Conservation (phyloP, 805 yeast species). For the Metschnikowia drakensbergensis region DNA sequence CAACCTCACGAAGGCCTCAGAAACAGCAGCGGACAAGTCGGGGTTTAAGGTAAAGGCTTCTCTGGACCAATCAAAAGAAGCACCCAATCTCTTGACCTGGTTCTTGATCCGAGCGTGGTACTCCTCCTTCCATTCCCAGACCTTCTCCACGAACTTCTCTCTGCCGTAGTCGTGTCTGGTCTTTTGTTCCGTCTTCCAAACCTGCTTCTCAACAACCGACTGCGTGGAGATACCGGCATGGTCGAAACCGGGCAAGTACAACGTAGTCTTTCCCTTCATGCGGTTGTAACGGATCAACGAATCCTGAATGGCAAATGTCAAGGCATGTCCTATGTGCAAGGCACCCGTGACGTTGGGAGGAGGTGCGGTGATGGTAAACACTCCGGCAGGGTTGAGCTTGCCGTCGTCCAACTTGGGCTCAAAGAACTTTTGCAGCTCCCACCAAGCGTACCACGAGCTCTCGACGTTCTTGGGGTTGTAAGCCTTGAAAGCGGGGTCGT, state of each 20-base stretch:
- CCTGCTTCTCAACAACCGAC: constrained; percentile 93
- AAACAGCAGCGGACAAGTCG: constrained; percentile 70
- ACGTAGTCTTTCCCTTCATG: constrained; percentile 93
- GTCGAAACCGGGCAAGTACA: constrained; percentile 94
- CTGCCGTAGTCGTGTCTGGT: constrained; percentile 96
- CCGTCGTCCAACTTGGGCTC: constrained; percentile 85
- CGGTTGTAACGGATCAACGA: constrained; percentile 88
- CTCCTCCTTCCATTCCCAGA: constrained; percentile 98
- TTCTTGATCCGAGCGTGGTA: constrained; percentile 81
- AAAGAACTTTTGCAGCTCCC: constrained; percentile 85
- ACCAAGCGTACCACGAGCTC: constrained; percentile 97
- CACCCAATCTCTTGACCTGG: constrained; percentile 86
- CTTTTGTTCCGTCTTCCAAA: constrained; percentile 81
- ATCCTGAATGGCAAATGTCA: constrained; percentile 93
- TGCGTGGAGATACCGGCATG: constrained; percentile 99
- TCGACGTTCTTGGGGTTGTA: constrained; percentile 91
- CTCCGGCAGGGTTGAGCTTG: constrained; percentile 72
- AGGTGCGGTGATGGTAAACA: constrained; percentile 93
- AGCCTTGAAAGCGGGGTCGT: constrained; percentile 90
- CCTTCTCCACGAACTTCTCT: constrained; percentile 79
- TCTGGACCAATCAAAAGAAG: constrained; percentile 93
- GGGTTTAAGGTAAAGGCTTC: constrained; percentile 93
- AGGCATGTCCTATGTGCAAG: constrained; percentile 96
- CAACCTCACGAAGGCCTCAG: constrained; percentile 84
- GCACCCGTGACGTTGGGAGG: constrained; percentile 99